These are phyloP conservation scores for Aspergillus candidus DNA, from an alignment of 2,329 filamentous ascomycete species.

Conservation along the genomic window DNA sequence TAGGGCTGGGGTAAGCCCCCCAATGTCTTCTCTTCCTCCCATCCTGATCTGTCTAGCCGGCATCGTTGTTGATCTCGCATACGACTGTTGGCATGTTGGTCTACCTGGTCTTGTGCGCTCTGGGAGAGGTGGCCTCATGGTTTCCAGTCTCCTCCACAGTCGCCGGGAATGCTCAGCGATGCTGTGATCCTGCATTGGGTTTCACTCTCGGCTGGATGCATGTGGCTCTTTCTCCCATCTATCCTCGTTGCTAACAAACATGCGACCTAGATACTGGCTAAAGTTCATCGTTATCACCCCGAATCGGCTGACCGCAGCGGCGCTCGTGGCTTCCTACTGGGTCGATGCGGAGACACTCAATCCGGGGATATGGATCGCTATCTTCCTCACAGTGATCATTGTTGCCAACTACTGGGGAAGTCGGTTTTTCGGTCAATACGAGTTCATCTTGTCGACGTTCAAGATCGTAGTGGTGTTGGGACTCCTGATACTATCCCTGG, in stretches of 20 bases:
- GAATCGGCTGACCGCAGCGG: conserved; percentile 72
- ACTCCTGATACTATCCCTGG: conserved; percentile 57
- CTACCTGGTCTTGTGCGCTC: conserved; percentile 68
- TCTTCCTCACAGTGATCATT: conserved; percentile 58
- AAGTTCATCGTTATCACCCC: conserved; percentile 80
- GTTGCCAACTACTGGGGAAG: conserved; percentile 63
- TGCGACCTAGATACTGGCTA: conserved; percentile 47
- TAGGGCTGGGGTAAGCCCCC: conserved; percentile 24
- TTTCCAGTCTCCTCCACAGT: conserved; percentile 69
- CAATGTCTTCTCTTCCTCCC: not conserved
- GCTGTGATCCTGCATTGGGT: conserved; percentile 71
- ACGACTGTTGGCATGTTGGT: conserved; percentile 48
- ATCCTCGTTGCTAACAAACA: too few species aligned
- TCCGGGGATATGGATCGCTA: conserved; percentile 69
- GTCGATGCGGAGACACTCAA: conserved; percentile 58
- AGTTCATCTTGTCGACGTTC: conserved; percentile 51
- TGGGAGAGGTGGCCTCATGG: conserved; percentile 79
- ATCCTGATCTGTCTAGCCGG: conserved; percentile 20
- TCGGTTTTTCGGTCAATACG: conserved; percentile 61
- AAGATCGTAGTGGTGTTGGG: conserved; percentile 61
- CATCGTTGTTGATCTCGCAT: conserved; percentile 33
- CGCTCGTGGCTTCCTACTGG: conserved; percentile 75
- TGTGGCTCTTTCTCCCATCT: conserved; percentile 2
- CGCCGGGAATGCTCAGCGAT: conserved; percentile 69
- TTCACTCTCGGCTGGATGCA: conserved; percentile 70